Conservation (phyloP, 371 early-diverging fungal species). For the Synchytrium microbalum region DNA sequence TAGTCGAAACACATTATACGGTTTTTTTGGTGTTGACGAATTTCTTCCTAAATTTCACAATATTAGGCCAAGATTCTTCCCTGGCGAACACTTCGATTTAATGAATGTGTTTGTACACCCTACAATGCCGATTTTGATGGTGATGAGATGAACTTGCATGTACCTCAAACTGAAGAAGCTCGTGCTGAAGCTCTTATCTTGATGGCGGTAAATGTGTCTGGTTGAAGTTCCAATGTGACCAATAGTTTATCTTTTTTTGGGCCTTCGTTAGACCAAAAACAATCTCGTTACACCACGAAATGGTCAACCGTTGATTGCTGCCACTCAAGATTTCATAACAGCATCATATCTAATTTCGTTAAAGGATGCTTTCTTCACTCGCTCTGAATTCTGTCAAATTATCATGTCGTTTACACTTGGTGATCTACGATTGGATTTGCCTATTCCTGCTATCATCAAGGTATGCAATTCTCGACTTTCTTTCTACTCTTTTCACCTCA, state of each 20-base stretch:
- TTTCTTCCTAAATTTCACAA: not conserved
- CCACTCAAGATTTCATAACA: constrained; percentile 99
- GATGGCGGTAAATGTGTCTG: constrained; percentile 68
- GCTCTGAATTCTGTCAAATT: constrained; percentile 87
- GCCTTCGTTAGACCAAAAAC: constrained; percentile 57
- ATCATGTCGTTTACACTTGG: constrained; percentile 81
- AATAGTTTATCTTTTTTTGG: not conserved
- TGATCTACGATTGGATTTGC: constrained; percentile 72
- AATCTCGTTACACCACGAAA: constrained; percentile 97
- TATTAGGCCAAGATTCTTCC: constrained; percentile 77
- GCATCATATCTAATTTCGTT: constrained; percentile 88
- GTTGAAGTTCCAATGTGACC: not conserved
- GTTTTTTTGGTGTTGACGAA: not conserved
- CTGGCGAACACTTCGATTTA: constrained; percentile 98
- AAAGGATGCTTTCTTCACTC: constrained; percentile 91
- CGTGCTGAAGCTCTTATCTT: constrained; percentile 94
- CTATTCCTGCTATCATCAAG: constrained; percentile 88
- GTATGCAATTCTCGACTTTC: constrained; percentile 10
- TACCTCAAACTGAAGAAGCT: constrained; percentile 99
- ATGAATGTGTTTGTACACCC: constrained; percentile 98
- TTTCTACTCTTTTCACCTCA: not conserved
- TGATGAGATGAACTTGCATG: constrained; percentile 99
- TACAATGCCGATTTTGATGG: constrained; percentile 99
- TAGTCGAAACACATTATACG: too few species aligned
- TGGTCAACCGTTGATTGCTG: constrained; percentile 97